Percentiles rank a stretch among this genome's conserved stretches.
Conservation (phyloP, 768 basidiomycete genomes). For the Agrocybe pediades region DNA sequence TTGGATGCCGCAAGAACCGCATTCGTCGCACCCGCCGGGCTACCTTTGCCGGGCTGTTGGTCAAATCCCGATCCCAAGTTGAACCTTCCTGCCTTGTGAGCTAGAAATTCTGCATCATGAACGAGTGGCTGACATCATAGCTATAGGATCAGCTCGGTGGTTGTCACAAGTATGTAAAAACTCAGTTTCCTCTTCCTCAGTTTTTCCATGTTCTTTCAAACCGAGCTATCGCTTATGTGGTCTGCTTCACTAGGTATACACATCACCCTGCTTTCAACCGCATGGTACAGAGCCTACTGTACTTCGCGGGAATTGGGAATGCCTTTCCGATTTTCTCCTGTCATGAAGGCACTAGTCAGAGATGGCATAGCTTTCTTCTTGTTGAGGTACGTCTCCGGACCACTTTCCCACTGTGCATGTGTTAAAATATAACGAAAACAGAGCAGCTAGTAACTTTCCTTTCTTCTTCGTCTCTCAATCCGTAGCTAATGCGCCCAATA, state of each 20-base stretch:
- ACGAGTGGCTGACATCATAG: too few relatives aligned
- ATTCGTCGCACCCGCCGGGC: not conserved
- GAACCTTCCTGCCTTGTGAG: not conserved
- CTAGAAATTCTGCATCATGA: not conserved
- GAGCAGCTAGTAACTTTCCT: not conserved
- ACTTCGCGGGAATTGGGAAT: not conserved
- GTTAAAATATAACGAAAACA: not conserved
- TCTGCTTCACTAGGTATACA: not conserved
- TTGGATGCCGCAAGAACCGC: not conserved
- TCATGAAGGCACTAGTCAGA: conserved; percentile 4
- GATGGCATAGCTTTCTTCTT: not conserved
- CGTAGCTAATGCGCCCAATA: not conserved
- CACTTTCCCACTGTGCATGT: not conserved
- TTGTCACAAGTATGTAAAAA: not conserved
- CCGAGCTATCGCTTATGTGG: too few relatives aligned
- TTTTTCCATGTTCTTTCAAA: too few relatives aligned
- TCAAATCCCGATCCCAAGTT: not conserved
- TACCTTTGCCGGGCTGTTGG: not conserved
- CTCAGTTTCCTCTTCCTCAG: too few relatives aligned
- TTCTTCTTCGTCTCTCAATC: not conserved
- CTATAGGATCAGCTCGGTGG: not conserved
- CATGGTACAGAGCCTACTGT: not conserved
- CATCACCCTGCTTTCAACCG: not conserved
- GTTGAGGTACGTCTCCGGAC: not conserved
- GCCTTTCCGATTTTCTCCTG: not conserved